Evolutionary conservation across 805 yeast species (phyloP).

Genomic region (Scheffersomyces lignosus): DNA sequence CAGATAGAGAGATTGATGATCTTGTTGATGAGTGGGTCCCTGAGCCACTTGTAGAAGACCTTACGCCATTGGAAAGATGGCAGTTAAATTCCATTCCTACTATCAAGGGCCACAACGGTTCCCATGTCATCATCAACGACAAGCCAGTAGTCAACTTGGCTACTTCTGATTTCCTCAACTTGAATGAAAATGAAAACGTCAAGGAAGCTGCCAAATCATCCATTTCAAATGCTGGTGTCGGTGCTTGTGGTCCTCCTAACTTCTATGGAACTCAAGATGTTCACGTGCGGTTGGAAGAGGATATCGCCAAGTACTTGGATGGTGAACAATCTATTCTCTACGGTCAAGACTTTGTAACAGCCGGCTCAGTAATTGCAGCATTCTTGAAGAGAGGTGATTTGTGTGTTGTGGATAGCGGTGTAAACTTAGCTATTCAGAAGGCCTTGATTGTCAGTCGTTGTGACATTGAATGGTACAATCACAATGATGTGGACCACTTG

Average conservation of each 20-base stretch:
- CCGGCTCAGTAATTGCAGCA: conserved; percentile 87
- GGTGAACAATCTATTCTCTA: conserved; percentile 79
- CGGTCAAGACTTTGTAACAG: conserved; percentile 89
- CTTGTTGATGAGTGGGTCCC: conserved; percentile 92
- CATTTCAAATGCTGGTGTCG: conserved; percentile 80
- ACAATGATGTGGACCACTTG: conserved; percentile 83
- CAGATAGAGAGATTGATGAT: conserved; percentile 70
- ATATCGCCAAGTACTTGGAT: conserved; percentile 71
- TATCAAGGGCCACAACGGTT: conserved; percentile 54
- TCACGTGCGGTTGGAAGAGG: conserved; percentile 77
- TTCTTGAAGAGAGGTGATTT: conserved; percentile 94
- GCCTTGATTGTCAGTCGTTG: conserved; percentile 87
- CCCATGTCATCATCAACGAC: conserved; percentile 30
- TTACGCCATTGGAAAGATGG: conserved; percentile 57
- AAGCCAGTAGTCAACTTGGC: conserved; percentile 61
- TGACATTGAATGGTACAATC: conserved; percentile 78
- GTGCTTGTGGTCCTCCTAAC: conserved; percentile 98
- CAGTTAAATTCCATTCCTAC: conserved; percentile 63
- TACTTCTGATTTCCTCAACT: conserved; percentile 67
- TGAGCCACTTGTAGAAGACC: conserved; percentile 67
- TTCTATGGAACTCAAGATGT: conserved; percentile 95
- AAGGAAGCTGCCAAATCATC: conserved; percentile 54
- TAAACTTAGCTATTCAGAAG: conserved; percentile 77
- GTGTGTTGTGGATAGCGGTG: conserved; percentile 81
- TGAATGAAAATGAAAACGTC: conserved; percentile 51